Percentiles rank a stretch among this genome's conserved stretches.
Evolutionary conservation across 768 basidiomycete species (phyloP).

Genomic region (Suillus decipiens): DNA sequence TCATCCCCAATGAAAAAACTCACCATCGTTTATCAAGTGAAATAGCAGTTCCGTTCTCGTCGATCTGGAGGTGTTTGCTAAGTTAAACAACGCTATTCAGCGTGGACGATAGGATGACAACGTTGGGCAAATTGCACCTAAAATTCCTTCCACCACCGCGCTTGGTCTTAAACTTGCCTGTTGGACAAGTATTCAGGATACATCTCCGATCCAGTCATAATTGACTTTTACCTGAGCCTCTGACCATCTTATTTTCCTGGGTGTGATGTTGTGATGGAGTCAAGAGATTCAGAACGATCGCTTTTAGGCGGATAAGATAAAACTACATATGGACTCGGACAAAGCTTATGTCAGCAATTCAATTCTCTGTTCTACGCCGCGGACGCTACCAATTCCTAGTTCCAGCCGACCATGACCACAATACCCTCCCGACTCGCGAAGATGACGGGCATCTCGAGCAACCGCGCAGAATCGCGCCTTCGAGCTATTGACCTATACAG

Average conservation of each 20-base stretch:
- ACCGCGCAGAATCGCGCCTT: constrained; percentile 58
- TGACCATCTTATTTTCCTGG: constrained; percentile 27
- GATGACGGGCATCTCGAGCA: constrained; percentile 58
- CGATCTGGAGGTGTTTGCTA: constrained; percentile 62
- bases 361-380: not conserved
- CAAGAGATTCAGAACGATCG: not conserved
- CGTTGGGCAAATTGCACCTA: constrained; percentile 46
- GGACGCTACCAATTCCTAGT: not conserved
- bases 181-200: not conserved
- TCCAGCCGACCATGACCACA: constrained; percentile 58
- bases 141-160: constrained; percentile 89
- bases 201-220: not conserved
- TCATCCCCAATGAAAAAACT: constrained; percentile 14
- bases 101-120: constrained; percentile 9
- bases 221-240: constrained; percentile 29
- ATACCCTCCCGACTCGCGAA: constrained; percentile 90
- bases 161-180: constrained; percentile 83
- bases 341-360: constrained; percentile 21
- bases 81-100: constrained; percentile 16
- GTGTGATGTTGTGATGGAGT: not conserved
- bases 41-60: constrained; percentile 57
- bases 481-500: constrained; percentile 82
- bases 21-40: constrained; percentile 49
- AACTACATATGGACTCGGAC: not conserved
- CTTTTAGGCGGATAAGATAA: constrained; percentile 21